phyloP scores from a whole-genome alignment of 148 eudicot species.

The Selenicereus undatus region DNA sequence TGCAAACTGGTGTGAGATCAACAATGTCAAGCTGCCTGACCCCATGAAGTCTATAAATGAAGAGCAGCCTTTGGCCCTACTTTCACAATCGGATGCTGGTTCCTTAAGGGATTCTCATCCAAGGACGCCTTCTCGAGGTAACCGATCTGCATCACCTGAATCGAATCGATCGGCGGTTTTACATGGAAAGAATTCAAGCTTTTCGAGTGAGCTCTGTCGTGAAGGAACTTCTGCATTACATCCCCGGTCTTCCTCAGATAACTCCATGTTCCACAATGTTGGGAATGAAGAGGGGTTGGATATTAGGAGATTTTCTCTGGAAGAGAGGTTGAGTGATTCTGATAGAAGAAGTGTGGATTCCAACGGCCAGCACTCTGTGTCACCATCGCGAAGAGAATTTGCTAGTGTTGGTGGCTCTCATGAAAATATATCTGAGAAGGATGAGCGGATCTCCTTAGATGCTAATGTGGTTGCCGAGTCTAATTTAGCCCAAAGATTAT shows the following conservation, averaged over 20 bases:
- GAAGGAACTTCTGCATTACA: constrained; percentile 47
- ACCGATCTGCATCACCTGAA: constrained; percentile 46
- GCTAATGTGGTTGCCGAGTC: constrained; percentile 35
- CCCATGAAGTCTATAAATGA: constrained; percentile 53
- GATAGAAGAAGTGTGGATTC: constrained; percentile 47
- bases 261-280: constrained; percentile 39
- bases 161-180: constrained; percentile 33
- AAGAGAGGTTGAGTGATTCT: constrained; percentile 39
- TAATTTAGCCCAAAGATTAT: constrained; percentile 36
- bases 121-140: constrained; percentile 40
- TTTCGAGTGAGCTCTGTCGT: constrained; percentile 42
- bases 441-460: constrained; percentile 38
- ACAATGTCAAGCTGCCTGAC: constrained; percentile 82
- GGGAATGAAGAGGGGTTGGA: constrained; percentile 45
- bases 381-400: constrained; percentile 41
- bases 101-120: constrained; percentile 28
- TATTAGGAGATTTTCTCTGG: constrained; percentile 40
- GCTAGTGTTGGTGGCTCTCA: constrained; percentile 29
- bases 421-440: constrained; percentile 41
- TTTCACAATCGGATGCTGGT: constrained; percentile 38
- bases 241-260: constrained; percentile 57
- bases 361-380: constrained; percentile 35
- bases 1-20: constrained; percentile 88
- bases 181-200: constrained; percentile 29
- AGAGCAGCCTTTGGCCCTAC: constrained; percentile 44